Evolutionary conservation across 2,329 filamentous ascomycete genomes (phyloP), one percentile per base, ranked within the genome.

Genomic region (Chaetomium globosum): DNA sequence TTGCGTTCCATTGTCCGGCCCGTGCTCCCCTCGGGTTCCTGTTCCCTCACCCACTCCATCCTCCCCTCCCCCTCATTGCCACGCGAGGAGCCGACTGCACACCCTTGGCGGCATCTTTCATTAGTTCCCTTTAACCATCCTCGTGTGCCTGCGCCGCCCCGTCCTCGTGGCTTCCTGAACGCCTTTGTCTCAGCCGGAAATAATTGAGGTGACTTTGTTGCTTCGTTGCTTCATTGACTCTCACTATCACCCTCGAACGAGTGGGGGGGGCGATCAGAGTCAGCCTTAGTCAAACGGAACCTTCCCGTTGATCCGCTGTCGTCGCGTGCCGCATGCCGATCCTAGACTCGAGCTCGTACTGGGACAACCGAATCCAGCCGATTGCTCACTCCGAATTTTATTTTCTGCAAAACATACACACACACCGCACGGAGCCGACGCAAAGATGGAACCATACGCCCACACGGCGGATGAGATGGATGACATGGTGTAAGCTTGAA

Each of bases 401-500:
- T 36, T 10, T 36, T 36, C 33, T 12, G 7, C 23, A 4, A 16
- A 39, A 23, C 13, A 16, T 26, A n/a, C 30, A 49, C 28, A 23
- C 36, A 49, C 33, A 31, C 26, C 26, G 30, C 16, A 31, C 39
- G 26, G 12, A 31, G 8, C 28, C 19, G 19, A 33, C 23, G 21
- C 28, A 23, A 19, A 55, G 36, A 63, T 64, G 65, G 65, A 64
- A 19, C 61, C 65, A n/a, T 52, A 58, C 13, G 48, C 53, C 6
- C 46, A 61, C 52, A 46, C 51, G 2, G 26, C 59, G 12, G 65
- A 66, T 26, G 61, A 60, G 8, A 12, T 63, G 57, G 65, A 66
- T 28, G 65, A 63, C 10, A 66, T 66, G 51, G 61, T 48, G 65
- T 66, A 64, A 66, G 65, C 65, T 59, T 59, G 2, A 10, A 12